Conservation (phyloP, 768 basidiomycete species). For the Tricholomella constricta region DNA sequence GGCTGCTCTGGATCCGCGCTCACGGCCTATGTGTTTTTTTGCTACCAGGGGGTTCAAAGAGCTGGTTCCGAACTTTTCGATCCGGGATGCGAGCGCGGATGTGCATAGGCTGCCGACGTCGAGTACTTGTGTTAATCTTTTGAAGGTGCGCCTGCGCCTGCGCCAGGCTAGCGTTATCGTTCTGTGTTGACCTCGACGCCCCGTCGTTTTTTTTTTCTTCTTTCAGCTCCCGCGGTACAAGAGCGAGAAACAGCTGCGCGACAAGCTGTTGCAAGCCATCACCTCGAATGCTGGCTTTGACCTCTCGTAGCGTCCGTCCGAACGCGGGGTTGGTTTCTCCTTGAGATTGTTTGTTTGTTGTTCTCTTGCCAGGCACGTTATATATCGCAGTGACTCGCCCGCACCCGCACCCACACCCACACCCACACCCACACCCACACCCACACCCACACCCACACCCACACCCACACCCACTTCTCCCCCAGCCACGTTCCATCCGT, state of each 20-base stretch:
- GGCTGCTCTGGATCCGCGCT: not conserved
- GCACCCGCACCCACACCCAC: no score
- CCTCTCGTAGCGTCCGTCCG: no score
- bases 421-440: no score
- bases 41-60: constrained; percentile 75
- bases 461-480: no score
- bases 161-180: not conserved
- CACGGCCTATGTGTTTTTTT: not conserved
- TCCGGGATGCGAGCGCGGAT: constrained; percentile 79
- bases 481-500: no score
- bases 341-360: no score
- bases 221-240: not conserved
- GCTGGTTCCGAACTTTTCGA: constrained; percentile 84
- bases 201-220: not conserved
- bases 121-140: constrained; percentile 89
- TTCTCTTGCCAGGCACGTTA: no score
- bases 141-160: constrained; percentile 59
- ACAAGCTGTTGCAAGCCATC: not conserved
- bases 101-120: constrained; percentile 70
- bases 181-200: not conserved
- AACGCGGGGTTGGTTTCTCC: no score
- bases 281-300: not conserved
- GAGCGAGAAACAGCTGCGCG: not conserved
- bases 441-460: no score
- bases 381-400: no score